These are phyloP conservation scores for Leccinum fibrillosum DNA, from an alignment of 768 basidiomycete genomes.

Conservation along the genomic window DNA sequence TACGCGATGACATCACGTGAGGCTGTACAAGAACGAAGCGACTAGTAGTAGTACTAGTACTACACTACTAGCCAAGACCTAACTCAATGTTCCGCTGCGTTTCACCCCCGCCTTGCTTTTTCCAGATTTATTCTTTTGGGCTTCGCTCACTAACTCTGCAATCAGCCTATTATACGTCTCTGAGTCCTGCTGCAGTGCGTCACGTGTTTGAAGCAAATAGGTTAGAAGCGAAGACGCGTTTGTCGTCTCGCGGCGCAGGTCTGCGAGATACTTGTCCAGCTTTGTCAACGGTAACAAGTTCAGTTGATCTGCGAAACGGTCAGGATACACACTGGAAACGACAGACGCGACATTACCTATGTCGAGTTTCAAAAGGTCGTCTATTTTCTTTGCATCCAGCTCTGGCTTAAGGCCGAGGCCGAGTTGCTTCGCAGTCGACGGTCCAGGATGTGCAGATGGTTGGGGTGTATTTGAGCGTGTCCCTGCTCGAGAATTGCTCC, in stretches of 20 bases:
- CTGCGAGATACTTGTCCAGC: constrained; percentile 63
- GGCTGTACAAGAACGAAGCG: not conserved
- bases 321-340: constrained; percentile 3
- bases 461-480: constrained; percentile 43
- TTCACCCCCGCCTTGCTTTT: constrained; percentile 48
- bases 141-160: constrained; percentile 88
- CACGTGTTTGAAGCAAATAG: constrained; percentile 76
- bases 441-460: constrained; percentile 34
- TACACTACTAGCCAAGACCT: not conserved
- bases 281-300: constrained; percentile 65
- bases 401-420: constrained; percentile 76
- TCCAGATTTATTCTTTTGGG: constrained; percentile 75
- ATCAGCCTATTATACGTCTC: constrained; percentile 91
- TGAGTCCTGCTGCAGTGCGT: constrained; percentile 80
- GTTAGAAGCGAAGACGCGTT: constrained; percentile 75
- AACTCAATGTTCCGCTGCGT: constrained; percentile 48
- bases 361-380: constrained; percentile 61
- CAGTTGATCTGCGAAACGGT: constrained; percentile 53
- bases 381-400: constrained; percentile 63
- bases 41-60: too few relatives aligned
- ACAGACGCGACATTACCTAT: constrained; percentile 45
- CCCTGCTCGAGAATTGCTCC: constrained; percentile 52
- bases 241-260: constrained; percentile 69
- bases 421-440: constrained; percentile 34
- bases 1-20: constrained; percentile 15